Percentiles rank a stretch among this genome's conserved stretches.
These are phyloP conservation scores for Leavenworthia alabamica DNA, from an alignment of 345 rosid genomes.

Conservation along the genomic window DNA sequence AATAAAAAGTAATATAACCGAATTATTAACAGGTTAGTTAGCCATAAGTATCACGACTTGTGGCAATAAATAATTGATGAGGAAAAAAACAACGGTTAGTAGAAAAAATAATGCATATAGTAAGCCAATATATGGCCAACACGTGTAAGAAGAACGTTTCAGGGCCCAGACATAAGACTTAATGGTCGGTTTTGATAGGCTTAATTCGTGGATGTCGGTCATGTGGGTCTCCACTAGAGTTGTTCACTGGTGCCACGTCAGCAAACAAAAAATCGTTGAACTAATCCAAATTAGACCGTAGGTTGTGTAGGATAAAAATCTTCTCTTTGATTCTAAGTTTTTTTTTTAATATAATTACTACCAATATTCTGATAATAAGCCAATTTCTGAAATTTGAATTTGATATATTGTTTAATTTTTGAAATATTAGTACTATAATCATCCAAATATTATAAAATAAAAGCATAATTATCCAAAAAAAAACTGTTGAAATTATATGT, in stretches of 20 bases:
- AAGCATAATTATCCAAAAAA: background rate
- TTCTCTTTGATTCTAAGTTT: too few species aligned
- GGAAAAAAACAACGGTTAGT: background rate
- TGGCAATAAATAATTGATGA: background rate
- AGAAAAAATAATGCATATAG: background rate
- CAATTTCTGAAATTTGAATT: too few species aligned
- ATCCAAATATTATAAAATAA: too few species aligned
- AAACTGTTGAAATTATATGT: background rate
- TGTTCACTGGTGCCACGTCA: background rate
- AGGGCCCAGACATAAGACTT: background rate
- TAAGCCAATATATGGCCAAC: background rate
- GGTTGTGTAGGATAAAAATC: too few species aligned
- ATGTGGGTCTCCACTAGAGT: background rate
- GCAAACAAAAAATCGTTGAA: background rate
- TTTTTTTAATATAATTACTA: too few species aligned
- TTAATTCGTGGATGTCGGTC: conserved; percentile 20
- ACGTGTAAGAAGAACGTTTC: background rate
- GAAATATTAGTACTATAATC: too few species aligned
- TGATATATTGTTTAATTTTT: too few species aligned
- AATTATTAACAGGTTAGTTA: background rate
- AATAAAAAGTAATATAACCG: background rate
- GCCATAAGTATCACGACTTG: background rate
- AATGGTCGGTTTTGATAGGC: conserved; percentile 12
- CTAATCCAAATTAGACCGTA: too few species aligned
- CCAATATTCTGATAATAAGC: too few species aligned